Evolutionary conservation across 148 eudicot species (phyloP).

Genomic region (Camellia lanceoleosa): DNA sequence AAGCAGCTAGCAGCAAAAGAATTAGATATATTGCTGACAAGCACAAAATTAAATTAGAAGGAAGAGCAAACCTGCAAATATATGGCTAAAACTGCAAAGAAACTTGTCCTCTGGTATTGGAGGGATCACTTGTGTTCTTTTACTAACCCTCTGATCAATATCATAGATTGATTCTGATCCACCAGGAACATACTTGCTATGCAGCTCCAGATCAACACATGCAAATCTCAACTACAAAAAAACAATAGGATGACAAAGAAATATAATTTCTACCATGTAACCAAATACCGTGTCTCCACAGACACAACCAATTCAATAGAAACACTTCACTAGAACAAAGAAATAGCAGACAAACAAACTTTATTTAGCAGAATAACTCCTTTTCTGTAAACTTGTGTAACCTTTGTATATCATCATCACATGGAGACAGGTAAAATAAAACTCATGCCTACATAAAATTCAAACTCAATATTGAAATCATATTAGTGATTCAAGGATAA

Average conservation of each 20-base stretch:
- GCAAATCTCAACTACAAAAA: constrained; percentile 70
- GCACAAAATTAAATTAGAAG: background rate
- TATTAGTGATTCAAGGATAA: background rate
- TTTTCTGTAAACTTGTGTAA: background rate
- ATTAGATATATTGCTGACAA: background rate
- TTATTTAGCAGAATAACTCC: background rate
- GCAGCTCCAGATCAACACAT: constrained; percentile 85
- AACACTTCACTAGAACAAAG: background rate
- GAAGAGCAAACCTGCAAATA: constrained; percentile 72
- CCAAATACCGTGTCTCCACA: background rate
- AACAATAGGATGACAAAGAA: constrained; percentile 1
- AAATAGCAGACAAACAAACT: background rate
- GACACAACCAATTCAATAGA: background rate
- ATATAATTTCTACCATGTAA: background rate
- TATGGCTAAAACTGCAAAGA: constrained; percentile 91
- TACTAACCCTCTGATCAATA: constrained; percentile 73
- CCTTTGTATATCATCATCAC: background rate
- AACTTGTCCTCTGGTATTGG: constrained; percentile 88
- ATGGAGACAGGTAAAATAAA: background rate
- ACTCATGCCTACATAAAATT: background rate
- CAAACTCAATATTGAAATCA: background rate
- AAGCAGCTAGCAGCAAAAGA: constrained; percentile 3
- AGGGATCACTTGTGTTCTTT: constrained; percentile 78
- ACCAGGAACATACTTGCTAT: constrained; percentile 71
- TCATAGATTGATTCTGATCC: constrained; percentile 85